These are phyloP conservation scores for Tolypocladium tropicale DNA, from an alignment of 2,329 filamentous ascomycete species.

Conservation along the genomic window DNA sequence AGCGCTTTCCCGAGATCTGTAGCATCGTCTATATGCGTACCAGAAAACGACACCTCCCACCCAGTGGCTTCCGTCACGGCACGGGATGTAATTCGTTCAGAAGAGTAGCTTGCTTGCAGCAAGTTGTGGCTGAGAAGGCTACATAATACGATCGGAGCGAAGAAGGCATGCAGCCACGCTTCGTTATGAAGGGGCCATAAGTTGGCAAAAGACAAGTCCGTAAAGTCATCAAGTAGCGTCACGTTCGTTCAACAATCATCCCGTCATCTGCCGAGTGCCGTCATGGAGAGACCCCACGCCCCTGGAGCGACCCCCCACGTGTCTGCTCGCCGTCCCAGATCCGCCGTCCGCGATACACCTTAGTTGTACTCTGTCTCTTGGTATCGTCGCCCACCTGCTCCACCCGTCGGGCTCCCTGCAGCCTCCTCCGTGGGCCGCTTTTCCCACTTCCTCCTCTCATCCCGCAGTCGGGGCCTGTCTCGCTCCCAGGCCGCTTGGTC, in stretches of 20 bases:
- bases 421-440: constrained; percentile 22
- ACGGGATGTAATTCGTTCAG: not conserved
- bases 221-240: not conserved
- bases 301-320: not conserved
- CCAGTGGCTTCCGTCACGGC: not conserved
- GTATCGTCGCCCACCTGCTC: constrained; percentile 26
- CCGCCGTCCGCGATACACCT: not conserved
- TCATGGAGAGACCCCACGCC: not conserved
- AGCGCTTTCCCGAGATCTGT: no score
- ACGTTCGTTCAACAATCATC: not conserved
- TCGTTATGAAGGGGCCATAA: not conserved
- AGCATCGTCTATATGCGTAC: no score
- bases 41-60: not conserved
- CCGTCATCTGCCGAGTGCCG: not conserved
- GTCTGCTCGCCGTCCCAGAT: not conserved
- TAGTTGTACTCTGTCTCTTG: constrained; percentile 23
- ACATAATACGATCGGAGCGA: not conserved
- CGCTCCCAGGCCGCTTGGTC: constrained; percentile 23
- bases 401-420: constrained; percentile 18
- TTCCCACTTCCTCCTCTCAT: constrained; percentile 25
- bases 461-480: constrained; percentile 19
- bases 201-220: not conserved
- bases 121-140: not conserved
- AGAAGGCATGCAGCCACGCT: not conserved
- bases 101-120: not conserved